Evolutionary conservation across 345 rosid species (phyloP), one percentile per base, ranked within the genome.

Genomic region (Eucalyptus lansdowneana): DNA sequence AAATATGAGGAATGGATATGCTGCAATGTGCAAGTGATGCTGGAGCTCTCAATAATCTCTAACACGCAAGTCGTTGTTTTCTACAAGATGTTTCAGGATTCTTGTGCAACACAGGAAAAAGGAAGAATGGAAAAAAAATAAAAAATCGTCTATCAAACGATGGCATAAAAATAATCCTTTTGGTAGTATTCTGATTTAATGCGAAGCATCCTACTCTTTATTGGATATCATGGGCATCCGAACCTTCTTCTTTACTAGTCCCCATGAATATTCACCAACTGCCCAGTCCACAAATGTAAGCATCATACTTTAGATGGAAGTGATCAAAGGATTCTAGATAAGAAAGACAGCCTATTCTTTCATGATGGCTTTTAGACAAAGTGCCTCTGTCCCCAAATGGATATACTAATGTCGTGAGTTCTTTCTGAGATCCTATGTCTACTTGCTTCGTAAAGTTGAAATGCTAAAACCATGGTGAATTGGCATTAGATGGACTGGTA

Each of bases 81-180:
- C 80, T 69, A 69, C 42, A 17, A 69, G 19, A 16, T 34, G 80
- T 34, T 69, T 69, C 24, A 34, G 80, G 81, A 72, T 72, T 72
- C 81, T 37, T 72, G 45, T 72, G 45, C 45, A 19, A 72, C 45
- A 10, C 45, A 72, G 45, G 40, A 40, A 72, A 72, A 21, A 11
- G 81, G 6, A 19, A 37, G 3, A 19, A 3, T 5, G 58, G 10
- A 0, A 1, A 53, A 53, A 53, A 16, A 6, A 50, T 1, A 72
- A 17, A 72, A 72, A 37, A 11, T 15, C 81, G 5, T 72, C 45
- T 72, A 19, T 69, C 80, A 31, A 31, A 69, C 3, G 24, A 31
- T 16, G 12, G 42, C 42, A 34, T 69, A 31, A 72, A 69, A 72
- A 72, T 19, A 19, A 72, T 72, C 8, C 69, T 27, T 62, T 62